A percentile compares a stretch with the other conserved stretches of the same genome.
Conservation (phyloP, 345 rosid species). For the Jatropha curcas region DNA sequence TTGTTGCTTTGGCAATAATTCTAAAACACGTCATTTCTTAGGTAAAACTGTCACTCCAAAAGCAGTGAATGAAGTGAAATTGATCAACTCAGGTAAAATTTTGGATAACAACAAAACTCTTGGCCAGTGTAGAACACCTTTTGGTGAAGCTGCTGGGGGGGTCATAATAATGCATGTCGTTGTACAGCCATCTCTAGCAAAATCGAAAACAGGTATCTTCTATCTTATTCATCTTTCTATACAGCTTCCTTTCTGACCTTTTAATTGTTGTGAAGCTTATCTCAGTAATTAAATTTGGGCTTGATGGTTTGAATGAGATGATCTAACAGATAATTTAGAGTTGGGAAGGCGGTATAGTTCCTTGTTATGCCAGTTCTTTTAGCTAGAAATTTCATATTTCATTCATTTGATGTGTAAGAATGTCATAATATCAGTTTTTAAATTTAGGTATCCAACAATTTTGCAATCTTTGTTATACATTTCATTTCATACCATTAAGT, state of each 20-base stretch:
- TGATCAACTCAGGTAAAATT: slow-evolving; percentile 84
- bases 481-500: not conserved
- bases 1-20: not conserved
- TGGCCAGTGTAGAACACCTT: slow-evolving; percentile 80
- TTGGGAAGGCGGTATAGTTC: not conserved
- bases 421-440: not conserved
- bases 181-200: slow-evolving; percentile 76
- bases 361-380: slow-evolving; percentile 1
- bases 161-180: slow-evolving; percentile 80
- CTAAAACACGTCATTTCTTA: slow-evolving; percentile 23
- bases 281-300: not conserved
- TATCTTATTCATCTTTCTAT: slow-evolving; percentile 2
- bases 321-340: not conserved
- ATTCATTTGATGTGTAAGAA: not conserved
- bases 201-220: slow-evolving; percentile 61
- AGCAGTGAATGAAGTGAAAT: slow-evolving; percentile 76
- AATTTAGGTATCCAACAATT: not conserved
- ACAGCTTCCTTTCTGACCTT: not conserved
- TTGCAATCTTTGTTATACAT: not conserved
- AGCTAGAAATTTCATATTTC: slow-evolving; percentile 1
- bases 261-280: not conserved
- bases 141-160: slow-evolving; percentile 64
- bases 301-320: not conserved
- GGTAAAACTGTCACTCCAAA: slow-evolving; percentile 78
- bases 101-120: slow-evolving; percentile 82